Evolutionary conservation across 2,329 filamentous ascomycete species (phyloP).

Genomic region (Celoporthe dispersa): DNA sequence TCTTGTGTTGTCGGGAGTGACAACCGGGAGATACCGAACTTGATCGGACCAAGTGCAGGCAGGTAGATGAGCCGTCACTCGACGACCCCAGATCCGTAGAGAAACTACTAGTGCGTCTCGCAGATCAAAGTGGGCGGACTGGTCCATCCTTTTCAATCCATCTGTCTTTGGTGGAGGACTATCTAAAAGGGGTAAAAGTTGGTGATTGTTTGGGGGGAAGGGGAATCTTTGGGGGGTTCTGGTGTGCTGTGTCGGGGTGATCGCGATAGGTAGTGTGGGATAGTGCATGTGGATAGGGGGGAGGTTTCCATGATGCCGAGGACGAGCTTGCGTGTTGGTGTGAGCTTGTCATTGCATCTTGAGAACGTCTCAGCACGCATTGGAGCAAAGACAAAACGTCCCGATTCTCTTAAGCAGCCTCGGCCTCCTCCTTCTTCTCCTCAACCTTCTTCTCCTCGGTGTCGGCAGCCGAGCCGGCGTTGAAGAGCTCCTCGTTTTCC

Average conservation of each 20-base stretch:
- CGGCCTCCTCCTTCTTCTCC: conserved; percentile 35
- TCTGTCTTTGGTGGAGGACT: conserved; percentile 17
- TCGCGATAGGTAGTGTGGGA: conserved; percentile 16
- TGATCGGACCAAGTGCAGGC: conserved; percentile 1
- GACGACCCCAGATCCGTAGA: conserved; percentile 20
- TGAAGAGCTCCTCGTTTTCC: conserved; percentile 90
- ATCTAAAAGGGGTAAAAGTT: conserved; percentile 19
- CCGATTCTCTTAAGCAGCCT: conserved; percentile 22
- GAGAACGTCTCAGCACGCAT: conserved; percentile 1
- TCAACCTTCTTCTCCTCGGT: conserved; percentile 37
- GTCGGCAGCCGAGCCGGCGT: conserved; percentile 39
- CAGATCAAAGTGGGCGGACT: conserved; percentile 11
- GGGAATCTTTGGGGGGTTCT: conserved; percentile 8
- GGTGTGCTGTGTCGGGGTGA: conserved; percentile 16
- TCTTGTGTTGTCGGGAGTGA: background rate
- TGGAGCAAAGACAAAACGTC: background rate
- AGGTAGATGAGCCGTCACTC: conserved; percentile 22
- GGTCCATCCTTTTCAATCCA: conserved; percentile 14
- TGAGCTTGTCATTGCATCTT: background rate
- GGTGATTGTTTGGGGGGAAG: background rate
- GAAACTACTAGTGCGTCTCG: conserved; percentile 17
- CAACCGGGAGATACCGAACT: background rate
- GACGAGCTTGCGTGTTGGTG: background rate
- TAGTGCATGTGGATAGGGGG: background rate
- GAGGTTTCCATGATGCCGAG: background rate